Base-by-base conservation (phyloP, 202 grass and related monocot genomes). In the Carex arenaria region DNA sequence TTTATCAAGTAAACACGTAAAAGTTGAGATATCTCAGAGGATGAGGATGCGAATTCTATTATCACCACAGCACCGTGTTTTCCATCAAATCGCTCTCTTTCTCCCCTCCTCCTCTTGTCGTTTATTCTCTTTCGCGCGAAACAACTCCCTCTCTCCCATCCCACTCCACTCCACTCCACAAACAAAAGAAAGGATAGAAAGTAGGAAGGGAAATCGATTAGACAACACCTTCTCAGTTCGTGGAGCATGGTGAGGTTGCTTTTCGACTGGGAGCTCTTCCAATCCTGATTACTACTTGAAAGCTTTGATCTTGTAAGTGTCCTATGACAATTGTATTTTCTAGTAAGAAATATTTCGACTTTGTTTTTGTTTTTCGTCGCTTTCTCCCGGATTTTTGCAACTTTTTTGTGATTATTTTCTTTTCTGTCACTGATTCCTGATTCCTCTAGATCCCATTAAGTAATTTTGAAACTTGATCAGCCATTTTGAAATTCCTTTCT, bases 111-210 rank as follows among this genome's bases (percentile, higher is more conserved):
- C 36, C 73, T 30, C 6, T 78, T 59, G 72, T 78, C 73, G 73
- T 78, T 19, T 78, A 11, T 38, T 77, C 72, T 78, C 53, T 38
- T 74, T 78, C 73, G 51, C 72, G 72, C 72, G 17, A 59, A 77
- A 77, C 28, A 76, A n/a, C 5, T 13, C 45, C 17, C 73, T 59
- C 53, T 36, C 47, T 55, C 51, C n/a, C n/a, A n/a, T 31, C 70
- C 51, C 51, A 34, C 14, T 76, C 31, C 43, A 11, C n/a, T n/a
- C n/a, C n/a, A n/a, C 42, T 52, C 69, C 53, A 59, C 73, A 59
- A 8, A 26, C 22, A 53, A 78, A 3, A 36, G 53, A 59, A 38
- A 32, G 9, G 15, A 78, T 8, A 34, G 15, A 57, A 57, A 2
- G 72, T 2, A 55, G 13, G 14, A 32, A 11, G 19, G 14, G 15